These are phyloP conservation scores for Austroboletus festivus DNA, from an alignment of 768 basidiomycete genomes.

Conservation along the genomic window DNA sequence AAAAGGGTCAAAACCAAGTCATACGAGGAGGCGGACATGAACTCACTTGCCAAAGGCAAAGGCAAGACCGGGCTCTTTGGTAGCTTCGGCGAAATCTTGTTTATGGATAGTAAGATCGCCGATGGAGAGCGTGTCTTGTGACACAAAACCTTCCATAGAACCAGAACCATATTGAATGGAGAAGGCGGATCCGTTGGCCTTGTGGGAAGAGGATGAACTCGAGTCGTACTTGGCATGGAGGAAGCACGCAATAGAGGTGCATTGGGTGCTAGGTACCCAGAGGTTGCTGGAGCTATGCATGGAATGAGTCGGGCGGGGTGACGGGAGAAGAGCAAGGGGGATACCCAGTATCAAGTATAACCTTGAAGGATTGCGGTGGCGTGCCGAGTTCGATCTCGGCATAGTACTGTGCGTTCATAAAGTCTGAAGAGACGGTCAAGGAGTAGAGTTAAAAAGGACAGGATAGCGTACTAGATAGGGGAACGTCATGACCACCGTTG, in stretches of 20 bases:
- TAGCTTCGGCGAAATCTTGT: conserved; percentile 93
- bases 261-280: conserved; percentile 83
- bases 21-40: background rate
- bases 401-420: conserved; percentile 97
- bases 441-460: background rate
- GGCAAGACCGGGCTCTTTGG: conserved; percentile 92
- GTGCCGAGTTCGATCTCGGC: conserved; percentile 80
- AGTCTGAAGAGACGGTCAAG: conserved; percentile 53
- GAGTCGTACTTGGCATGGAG: conserved; percentile 93
- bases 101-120: conserved; percentile 73
- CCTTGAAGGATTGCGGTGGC: conserved; percentile 89
- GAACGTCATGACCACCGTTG: conserved; percentile 81
- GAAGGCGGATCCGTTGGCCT: conserved; percentile 85
- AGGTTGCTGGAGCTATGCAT: conserved; percentile 75
- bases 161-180: conserved; percentile 94
- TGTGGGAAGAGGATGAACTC: conserved; percentile 74
- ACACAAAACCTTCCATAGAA: conserved; percentile 95
- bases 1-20: background rate
- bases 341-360: conserved; percentile 90
- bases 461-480: conserved; percentile 60
- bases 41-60: conserved; percentile 94
- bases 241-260: conserved; percentile 91
- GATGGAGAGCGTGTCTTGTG: conserved; percentile 74
- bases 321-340: conserved; percentile 19
- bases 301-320: background rate